Evolutionary conservation across 164 flowering plant genomes (phyloP).

Genomic region (Sextonia rubra): DNA sequence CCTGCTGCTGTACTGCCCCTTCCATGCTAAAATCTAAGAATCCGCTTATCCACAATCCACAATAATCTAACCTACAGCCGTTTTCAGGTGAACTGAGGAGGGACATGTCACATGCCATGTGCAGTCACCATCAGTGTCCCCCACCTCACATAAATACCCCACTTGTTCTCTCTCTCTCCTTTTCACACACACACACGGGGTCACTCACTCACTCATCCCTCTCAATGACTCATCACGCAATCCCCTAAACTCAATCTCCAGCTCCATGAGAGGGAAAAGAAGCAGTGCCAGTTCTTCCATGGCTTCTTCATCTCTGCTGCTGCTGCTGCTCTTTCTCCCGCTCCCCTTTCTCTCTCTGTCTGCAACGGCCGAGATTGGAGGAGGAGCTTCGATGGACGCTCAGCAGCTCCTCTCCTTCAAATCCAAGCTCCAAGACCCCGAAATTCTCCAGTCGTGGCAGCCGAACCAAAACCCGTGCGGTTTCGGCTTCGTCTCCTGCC

Average conservation of each 20-base stretch:
- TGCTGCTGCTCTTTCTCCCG: neutral
- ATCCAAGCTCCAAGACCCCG: neutral
- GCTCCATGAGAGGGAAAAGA: no score
- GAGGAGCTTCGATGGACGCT: constrained; percentile 1
- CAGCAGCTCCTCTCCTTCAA: constrained; percentile 12
- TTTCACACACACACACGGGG: no score
- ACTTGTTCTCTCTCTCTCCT: constrained; percentile 5
- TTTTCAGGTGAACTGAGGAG: no score
- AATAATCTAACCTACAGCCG: no score
- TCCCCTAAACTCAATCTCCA: no score
- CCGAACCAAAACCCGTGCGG: constrained; percentile 4
- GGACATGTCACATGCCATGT: constrained; percentile 65
- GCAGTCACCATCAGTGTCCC: constrained; percentile 9
- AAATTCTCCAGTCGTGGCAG: constrained; percentile 5
- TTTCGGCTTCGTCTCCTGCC: constrained; percentile 5
- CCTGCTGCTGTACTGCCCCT: no score
- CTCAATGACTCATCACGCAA: no score
- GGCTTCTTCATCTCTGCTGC: neutral
- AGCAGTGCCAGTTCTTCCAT: neutral
- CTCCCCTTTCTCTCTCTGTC: neutral
- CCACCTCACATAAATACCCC: constrained; percentile 5
- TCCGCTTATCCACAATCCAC: no score
- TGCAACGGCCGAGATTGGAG: neutral
- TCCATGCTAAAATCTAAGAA: no score
- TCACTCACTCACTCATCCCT: neutral